Evolutionary conservation across 1,284 basidiomycete species (phyloP), one percentile per base, ranked within the genome.

Genomic region (Coriolopsis trogii): DNA sequence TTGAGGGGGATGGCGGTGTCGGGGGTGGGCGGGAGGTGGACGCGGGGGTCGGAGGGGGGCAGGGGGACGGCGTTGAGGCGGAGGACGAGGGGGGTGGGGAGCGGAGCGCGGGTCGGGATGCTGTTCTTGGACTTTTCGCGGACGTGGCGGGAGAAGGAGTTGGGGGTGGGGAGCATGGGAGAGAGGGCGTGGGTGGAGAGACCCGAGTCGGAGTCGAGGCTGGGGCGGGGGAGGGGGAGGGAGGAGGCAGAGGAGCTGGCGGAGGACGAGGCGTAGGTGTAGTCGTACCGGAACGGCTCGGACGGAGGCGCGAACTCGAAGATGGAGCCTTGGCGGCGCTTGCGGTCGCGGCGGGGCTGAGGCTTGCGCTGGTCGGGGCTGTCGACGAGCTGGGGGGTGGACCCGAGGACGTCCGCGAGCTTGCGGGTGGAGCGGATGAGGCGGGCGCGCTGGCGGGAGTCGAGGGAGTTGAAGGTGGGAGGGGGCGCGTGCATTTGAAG

Each of bases 381-480:
- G 34, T 84, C 84, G 34, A 81, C 46, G 39, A 83, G 65, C 50
- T 72, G 72, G 0, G 84, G 82, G 0, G 80, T 80, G 2, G 77
- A 71, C 18, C 85, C 84, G 25, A 85, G 73, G 25, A 87, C 70
- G 0, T 74, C 72, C 16, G 74, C 79, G 33, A 85, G 73, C 61
- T 87, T 87, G 55, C 81, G 73, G 1, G 83, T 77, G 0, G 84
- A 81, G 41, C 79, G 78, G 36, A 85, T 70, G 21, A 84, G 76
- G 45, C 80, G 80, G 6, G 72, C 61, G 13, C 82, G 80, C 53
- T 84, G 75, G 37, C 71, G 67, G 0, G 70, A 63, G 43, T 75
- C 70, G 30, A 85, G 77, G 16, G 60, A 67, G 63, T 84, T 83
- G 46, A 69, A 66, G 6, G 81, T 83, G 0, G 78, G 64, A 6